Evolutionary conservation across 1,284 basidiomycete genomes (phyloP), one percentile per base, ranked within the genome.

Genomic region (Tremellales sp.): DNA sequence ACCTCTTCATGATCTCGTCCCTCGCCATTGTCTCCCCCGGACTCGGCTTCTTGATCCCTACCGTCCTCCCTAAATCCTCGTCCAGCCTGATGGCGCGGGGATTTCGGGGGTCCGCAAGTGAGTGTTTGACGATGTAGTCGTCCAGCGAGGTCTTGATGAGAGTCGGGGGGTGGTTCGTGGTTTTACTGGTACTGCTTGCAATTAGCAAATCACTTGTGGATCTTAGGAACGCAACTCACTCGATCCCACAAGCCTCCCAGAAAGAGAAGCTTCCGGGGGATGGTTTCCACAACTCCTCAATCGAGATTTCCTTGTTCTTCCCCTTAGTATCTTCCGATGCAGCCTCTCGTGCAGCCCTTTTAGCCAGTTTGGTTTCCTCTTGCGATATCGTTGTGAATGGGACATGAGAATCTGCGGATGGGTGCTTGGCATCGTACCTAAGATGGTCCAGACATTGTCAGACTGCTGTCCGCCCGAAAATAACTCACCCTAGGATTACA

Each of bases 281-380:
- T 3, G 88, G 86, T 58, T 85, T 88, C 84, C 83, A 89, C 16
- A 86, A 60, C 65, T 88, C 86, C 35, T 70, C 78, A 32, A 90
- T 70, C 5, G 50, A 51, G 14, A 73, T 59, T 40, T 63, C 60
- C 31, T 63, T 62, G 2, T 40, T 52, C 27, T 60, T 57, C 4
- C 47, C 53, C 41, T 53, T 61, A 18, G 48, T 45, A 2, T 75
- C 75, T 32, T 71, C 75, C 5, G 55, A 57, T 44, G 75, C 74
- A 37, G 77, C 76, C 25, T 76, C 74, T 18, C 63, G 45, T 2
- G 70, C 69, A 1, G 66, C 65, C 19, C 56, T 61, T 40, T 66
- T 70, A 1, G 64, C 65, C 19, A 76, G 77, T 64, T 66, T 70
- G 5, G 53, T 39, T 29, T 78, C 79, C 60, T 82, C 70, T 44